Evolutionary conservation across 768 basidiomycete species (phyloP).

Genomic region (Leccinum longicurvipes): DNA sequence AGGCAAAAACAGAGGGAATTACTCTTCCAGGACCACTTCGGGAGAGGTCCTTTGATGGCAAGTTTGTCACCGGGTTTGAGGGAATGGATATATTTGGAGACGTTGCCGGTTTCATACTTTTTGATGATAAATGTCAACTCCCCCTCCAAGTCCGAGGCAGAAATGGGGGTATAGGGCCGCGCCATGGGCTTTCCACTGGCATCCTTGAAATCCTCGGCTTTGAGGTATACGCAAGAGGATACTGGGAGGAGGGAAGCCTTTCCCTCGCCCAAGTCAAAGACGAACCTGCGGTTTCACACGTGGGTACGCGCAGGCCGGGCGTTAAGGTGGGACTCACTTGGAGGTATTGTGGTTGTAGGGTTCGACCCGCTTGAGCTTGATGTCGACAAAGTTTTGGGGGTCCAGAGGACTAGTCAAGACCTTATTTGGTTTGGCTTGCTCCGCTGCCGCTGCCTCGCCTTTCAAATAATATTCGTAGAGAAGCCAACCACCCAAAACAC

Average conservation of each 20-base stretch:
- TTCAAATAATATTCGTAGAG: conserved; percentile 50
- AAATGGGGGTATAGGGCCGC: conserved; percentile 93
- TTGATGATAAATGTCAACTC: conserved; percentile 83
- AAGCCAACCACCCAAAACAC: conserved; percentile 41
- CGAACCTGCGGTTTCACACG: conserved; percentile 46
- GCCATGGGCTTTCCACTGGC: conserved; percentile 84
- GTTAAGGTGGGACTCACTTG: conserved; percentile 42
- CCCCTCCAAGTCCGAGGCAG: conserved; percentile 68
- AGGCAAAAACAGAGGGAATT: conserved; percentile 2
- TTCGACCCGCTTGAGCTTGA: conserved; percentile 75
- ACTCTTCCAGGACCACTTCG: conserved; percentile 87
- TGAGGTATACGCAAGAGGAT: conserved; percentile 75
- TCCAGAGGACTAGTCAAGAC: conserved; percentile 66
- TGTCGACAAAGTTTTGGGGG: conserved; percentile 70
- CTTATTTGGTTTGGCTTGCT: conserved; percentile 38
- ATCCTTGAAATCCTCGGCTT: conserved; percentile 67
- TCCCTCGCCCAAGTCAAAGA: conserved; percentile 77
- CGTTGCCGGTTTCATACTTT: conserved; percentile 76
- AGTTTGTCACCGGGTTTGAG: conserved; percentile 83
- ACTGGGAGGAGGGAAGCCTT: conserved; percentile 77
- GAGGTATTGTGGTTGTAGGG: conserved; percentile 96
- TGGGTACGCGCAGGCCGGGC: not conserved
- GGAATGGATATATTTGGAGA: conserved; percentile 78
- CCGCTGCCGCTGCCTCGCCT: conserved; percentile 14
- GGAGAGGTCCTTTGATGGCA: conserved; percentile 86